Conservation (phyloP, 495 filamentous ascomycete species). For the Diplogelasinospora grovesii region DNA sequence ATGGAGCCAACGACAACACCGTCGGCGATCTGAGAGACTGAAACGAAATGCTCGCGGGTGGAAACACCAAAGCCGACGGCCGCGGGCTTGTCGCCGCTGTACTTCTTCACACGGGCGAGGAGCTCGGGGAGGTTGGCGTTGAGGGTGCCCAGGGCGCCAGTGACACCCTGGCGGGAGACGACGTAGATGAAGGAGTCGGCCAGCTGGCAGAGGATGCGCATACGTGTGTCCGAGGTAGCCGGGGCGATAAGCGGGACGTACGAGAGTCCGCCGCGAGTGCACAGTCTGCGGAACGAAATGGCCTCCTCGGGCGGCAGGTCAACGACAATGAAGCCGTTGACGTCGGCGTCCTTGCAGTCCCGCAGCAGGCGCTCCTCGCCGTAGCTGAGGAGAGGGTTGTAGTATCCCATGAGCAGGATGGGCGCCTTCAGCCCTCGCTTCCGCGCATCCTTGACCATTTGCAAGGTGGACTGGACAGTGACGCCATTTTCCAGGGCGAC, state of each 20-base stretch:
- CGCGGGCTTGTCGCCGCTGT: constrained; percentile 82
- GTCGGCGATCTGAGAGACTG: constrained; percentile 75
- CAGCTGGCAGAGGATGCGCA: constrained; percentile 93
- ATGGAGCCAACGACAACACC: constrained; percentile 97
- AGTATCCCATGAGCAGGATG: constrained; percentile 96
- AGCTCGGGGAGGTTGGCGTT: constrained; percentile 74
- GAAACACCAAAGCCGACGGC: constrained; percentile 95
- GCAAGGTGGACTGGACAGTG: constrained; percentile 65
- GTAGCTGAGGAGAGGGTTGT: constrained; percentile 89
- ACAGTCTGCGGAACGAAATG: constrained; percentile 79
- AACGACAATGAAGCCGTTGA: constrained; percentile 97
- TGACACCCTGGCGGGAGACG: constrained; percentile 95
- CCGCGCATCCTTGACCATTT: constrained; percentile 73
- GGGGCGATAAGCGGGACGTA: constrained; percentile 96
- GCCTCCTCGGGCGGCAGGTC: constrained; percentile 97
- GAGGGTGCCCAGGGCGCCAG: constrained; percentile 77
- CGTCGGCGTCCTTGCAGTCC: constrained; percentile 78
- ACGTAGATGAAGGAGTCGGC: constrained; percentile 99
- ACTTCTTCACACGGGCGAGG: constrained; percentile 78
- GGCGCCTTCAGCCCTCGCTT: constrained; percentile 69
- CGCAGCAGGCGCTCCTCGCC: constrained; percentile 82
- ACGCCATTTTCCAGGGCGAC: constrained; percentile 85
- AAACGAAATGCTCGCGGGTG: constrained; percentile 87
- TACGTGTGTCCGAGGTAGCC: constrained; percentile 81
- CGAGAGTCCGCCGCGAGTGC: constrained; percentile 68